Evolutionary conservation across 2,329 filamentous ascomycete genomes (phyloP).

Genomic region (Pseudogymnoascus sp.): DNA sequence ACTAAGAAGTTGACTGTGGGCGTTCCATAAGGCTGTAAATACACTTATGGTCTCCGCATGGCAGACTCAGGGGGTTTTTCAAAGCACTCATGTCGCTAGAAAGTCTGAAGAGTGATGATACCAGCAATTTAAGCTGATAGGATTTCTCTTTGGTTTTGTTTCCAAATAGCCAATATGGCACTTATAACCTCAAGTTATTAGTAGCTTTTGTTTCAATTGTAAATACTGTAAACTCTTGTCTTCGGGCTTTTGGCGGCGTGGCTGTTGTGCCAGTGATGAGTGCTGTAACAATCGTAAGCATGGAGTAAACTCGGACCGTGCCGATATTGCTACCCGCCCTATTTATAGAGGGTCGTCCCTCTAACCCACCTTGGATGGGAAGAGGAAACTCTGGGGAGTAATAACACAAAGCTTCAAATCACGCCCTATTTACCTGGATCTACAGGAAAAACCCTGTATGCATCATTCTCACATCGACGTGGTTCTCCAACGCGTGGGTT

Average conservation of each 20-base stretch:
- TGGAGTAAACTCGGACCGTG: constrained; percentile 1
- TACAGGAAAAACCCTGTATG: background rate
- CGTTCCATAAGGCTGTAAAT: background rate
- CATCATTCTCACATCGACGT: background rate
- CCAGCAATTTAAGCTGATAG: background rate
- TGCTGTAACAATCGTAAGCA: background rate
- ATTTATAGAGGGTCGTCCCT: background rate
- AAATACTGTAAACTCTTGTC: background rate
- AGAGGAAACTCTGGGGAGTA: background rate
- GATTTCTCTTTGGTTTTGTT: background rate
- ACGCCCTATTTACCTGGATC: background rate
- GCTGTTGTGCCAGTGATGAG: no score
- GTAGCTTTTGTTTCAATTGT: background rate
- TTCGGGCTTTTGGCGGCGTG: background rate
- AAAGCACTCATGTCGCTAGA: background rate
- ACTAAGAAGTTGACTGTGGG: background rate
- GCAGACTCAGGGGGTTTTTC: background rate
- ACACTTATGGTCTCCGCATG: background rate
- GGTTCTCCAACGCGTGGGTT: background rate
- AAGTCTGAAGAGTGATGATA: background rate
- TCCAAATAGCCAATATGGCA: background rate
- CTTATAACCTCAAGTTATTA: background rate
- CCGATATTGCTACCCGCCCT: background rate
- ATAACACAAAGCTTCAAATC: background rate
- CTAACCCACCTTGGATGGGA: background rate